Evolutionary conservation across 768 basidiomycete genomes (phyloP), one percentile per base, ranked within the genome.

Genomic region (Omphalotus guepiniiformis): DNA sequence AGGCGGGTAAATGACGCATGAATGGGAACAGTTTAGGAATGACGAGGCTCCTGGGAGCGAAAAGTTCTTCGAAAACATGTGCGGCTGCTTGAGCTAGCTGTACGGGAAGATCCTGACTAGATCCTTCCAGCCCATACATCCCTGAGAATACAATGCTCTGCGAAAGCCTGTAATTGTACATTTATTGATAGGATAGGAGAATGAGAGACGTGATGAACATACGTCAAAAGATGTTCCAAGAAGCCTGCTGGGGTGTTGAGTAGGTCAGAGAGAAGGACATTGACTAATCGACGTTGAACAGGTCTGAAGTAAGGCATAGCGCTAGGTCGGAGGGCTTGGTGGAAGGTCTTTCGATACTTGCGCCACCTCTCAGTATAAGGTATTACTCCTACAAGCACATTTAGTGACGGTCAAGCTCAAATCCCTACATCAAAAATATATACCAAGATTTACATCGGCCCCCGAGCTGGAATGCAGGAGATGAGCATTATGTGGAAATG

Each of bases 171-270:
- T 22, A 22, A 19, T 9, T 16, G 13, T 15, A 27, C 3, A n/a
- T 5, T 12, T 23, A 36, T 15, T 3, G 21, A 9, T 3, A 11
- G 3, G 4, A 16, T 15, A 26, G 28, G 9, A 4, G 21, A 8
- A 1, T 23, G 4, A 44, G 3, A 23, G 8, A 34, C 15, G 9
- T 22, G 2, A 11, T 26, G 8, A 13, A 32, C 44, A 9, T 16
- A 37, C 44, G 6, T 16, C 23, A 36, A n/a, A 36, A 25, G 35
- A 26, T 45, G 44, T 45, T 37, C 16, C 44, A 45, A 25, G 30
- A 45, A 36, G 3, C 28, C 3, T 9, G 23, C 12, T 8, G 44
- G 44, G 6, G 32, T 12, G 16, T 6, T 16, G 6, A 35, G 3
- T 7, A 45, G 8, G 2, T 36, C 27, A 13, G 6, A n/a, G 3